Conservation (phyloP, 305 asterid genomes). For the Fraxinus floribunda region DNA sequence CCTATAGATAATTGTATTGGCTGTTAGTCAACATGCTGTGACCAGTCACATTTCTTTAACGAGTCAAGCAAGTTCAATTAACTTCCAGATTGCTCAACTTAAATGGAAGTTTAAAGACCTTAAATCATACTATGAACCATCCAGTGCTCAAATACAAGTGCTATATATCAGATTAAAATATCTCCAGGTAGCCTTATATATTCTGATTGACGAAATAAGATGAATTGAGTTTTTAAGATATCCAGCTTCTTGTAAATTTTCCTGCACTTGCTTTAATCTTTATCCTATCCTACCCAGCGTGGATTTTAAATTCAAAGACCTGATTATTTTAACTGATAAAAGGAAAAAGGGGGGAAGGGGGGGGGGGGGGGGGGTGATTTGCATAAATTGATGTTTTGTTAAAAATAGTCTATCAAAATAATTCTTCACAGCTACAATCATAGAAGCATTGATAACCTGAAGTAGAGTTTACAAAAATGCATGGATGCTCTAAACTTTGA, state of each 20-base stretch:
- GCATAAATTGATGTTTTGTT: neutral
- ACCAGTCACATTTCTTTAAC: neutral
- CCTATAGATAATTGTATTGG: neutral
- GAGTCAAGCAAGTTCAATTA: neutral
- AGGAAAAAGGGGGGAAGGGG: neutral
- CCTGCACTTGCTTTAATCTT: neutral
- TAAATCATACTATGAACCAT: neutral
- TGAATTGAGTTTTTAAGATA: neutral
- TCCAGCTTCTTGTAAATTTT: neutral
- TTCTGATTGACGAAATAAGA: neutral
- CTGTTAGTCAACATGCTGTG: neutral
- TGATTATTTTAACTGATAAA: neutral
- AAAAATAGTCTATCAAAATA: neutral
- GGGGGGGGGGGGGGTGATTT: neutral
- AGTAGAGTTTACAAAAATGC: neutral
- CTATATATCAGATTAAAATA: neutral
- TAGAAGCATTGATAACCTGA: conserved; percentile 13
- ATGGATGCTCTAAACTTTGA: neutral
- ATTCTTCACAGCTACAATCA: neutral
- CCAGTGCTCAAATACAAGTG: neutral
- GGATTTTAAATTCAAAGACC: neutral
- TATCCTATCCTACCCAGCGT: conserved; percentile 7
- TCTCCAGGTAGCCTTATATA: neutral
- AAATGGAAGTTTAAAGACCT: neutral
- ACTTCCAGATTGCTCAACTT: neutral